A percentile compares a stretch with the other conserved stretches of the same genome.
These are phyloP conservation scores for Coniophora puteana DNA, from an alignment of 1,284 basidiomycete species.

Conservation along the genomic window DNA sequence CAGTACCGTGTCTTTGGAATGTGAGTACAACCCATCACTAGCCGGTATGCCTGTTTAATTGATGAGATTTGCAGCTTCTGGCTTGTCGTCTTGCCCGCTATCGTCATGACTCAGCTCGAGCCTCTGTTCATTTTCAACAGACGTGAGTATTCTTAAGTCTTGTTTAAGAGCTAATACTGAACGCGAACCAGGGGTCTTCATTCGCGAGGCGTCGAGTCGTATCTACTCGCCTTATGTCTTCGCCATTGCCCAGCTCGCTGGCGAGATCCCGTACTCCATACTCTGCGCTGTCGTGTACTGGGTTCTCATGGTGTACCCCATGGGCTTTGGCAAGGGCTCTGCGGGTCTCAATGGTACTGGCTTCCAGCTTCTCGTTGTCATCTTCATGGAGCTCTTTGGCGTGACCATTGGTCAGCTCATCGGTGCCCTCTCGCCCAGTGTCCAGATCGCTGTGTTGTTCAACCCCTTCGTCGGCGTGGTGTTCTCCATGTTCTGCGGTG, in stretches of 20 bases:
- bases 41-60: background rate
- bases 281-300: constrained; percentile 75
- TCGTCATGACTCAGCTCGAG: constrained; percentile 80
- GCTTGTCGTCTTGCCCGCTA: constrained; percentile 67
- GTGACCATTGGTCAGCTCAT: constrained; percentile 76
- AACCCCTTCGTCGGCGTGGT: constrained; percentile 76
- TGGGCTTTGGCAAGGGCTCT: constrained; percentile 66
- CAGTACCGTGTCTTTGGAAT: constrained; percentile 85
- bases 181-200: constrained; percentile 42
- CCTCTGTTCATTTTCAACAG: constrained; percentile 85
- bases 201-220: constrained; percentile 72
- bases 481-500: constrained; percentile 75
- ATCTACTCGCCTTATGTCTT: constrained; percentile 83
- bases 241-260: constrained; percentile 77
- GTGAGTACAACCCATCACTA: constrained; percentile 39
- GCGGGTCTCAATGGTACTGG: constrained; percentile 64
- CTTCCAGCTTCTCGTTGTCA: constrained; percentile 69
- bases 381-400: constrained; percentile 75
- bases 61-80: constrained; percentile 50
- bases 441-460: constrained; percentile 77
- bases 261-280: constrained; percentile 80
- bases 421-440: constrained; percentile 71
- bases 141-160: constrained; percentile 32
- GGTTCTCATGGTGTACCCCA: constrained; percentile 73
- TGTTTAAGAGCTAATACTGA: background rate